Evolutionary conservation across 1,284 basidiomycete genomes (phyloP).

Genomic region (Rhodofomes roseus): DNA sequence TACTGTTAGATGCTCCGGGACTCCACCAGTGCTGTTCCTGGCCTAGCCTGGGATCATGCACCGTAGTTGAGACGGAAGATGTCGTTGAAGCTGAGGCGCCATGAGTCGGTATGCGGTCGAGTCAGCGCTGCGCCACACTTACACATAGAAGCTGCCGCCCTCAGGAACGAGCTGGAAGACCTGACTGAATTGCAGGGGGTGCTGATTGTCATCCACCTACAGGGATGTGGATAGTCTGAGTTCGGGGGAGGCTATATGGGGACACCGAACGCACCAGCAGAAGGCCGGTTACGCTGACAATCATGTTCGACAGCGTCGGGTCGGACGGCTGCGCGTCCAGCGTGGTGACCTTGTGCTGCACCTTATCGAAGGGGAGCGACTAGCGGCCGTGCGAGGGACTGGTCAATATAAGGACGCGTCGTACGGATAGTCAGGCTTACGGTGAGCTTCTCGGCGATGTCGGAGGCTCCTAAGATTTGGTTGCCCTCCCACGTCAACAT

Average conservation of each 20-base stretch:
- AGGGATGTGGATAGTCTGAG: neutral
- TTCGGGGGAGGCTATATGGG: conserved; percentile 1
- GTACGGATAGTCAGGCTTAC: conserved; percentile 41
- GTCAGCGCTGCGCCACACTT: conserved; percentile 27
- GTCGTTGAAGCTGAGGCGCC: conserved; percentile 65
- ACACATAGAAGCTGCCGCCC: conserved; percentile 81
- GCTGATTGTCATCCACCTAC: conserved; percentile 76
- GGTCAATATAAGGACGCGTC: neutral
- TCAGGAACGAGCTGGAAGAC: conserved; percentile 90
- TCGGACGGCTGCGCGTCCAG: conserved; percentile 89
- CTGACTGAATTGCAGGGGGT: conserved; percentile 87
- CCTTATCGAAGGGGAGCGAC: conserved; percentile 79
- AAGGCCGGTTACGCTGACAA: conserved; percentile 88
- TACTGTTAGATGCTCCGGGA: neutral
- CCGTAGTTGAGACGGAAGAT: conserved; percentile 86
- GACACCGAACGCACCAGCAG: conserved; percentile 53
- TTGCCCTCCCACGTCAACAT: conserved; percentile 89
- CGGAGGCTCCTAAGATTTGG: conserved; percentile 53
- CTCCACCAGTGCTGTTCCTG: neutral
- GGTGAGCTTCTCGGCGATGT: conserved; percentile 79
- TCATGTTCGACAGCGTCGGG: conserved; percentile 54
- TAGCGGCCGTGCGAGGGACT: conserved; percentile 30
- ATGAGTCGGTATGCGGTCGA: neutral
- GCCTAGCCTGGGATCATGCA: conserved; percentile 1
- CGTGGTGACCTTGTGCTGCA: conserved; percentile 82